Evolutionary conservation across 257 asterid genomes (phyloP).

Genomic region (Apocynum venetum): DNA sequence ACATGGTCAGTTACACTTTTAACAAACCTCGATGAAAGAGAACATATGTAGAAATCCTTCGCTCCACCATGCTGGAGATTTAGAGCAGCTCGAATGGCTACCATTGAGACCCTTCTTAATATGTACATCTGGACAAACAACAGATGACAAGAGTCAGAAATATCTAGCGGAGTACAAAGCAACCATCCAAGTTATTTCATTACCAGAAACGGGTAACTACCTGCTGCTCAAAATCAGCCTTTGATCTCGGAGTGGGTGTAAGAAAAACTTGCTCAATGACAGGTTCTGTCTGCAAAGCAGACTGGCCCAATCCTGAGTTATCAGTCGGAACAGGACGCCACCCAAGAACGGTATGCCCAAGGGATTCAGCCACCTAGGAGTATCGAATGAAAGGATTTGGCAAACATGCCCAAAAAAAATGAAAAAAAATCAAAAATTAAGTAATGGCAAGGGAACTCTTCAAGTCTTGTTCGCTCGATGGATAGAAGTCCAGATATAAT

Average conservation of each 20-base stretch:
- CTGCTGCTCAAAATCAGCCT: slow-evolving; percentile 93
- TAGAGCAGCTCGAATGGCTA: slow-evolving; percentile 94
- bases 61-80: slow-evolving; percentile 91
- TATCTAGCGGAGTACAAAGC: background rate
- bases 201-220: slow-evolving; percentile 30
- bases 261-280: slow-evolving; percentile 95
- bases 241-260: slow-evolving; percentile 68
- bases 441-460: background rate
- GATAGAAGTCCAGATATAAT: background rate
- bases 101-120: slow-evolving; percentile 95
- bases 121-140: slow-evolving; percentile 73
- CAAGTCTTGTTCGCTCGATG: background rate
- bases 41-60: slow-evolving; percentile 88
- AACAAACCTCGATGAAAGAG: slow-evolving; percentile 90
- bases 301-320: slow-evolving; percentile 87
- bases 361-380: slow-evolving; percentile 91
- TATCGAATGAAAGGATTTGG: slow-evolving; percentile 6
- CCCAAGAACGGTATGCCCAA: slow-evolving; percentile 93
- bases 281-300: slow-evolving; percentile 98
- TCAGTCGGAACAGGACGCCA: slow-evolving; percentile 94
- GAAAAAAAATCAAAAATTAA: background rate
- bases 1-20: background rate
- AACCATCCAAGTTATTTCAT: background rate
- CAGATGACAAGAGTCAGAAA: slow-evolving; percentile 3
- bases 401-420: background rate